Evolutionary conservation across 768 basidiomycete genomes (phyloP).

Genomic region (Boletus barrowsii): DNA sequence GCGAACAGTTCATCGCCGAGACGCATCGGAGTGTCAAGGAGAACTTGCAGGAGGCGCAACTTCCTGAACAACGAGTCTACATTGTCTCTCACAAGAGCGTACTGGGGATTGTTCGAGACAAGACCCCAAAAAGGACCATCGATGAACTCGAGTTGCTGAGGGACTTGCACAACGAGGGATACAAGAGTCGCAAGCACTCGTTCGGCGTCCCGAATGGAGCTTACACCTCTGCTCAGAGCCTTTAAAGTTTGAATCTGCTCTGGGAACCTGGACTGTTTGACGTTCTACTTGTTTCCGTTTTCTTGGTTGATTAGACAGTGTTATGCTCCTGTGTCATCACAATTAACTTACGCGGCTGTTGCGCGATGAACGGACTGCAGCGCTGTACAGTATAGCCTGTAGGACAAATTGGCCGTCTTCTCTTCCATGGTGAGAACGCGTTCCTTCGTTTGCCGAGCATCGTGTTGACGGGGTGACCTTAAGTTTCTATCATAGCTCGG

Average conservation of each 20-base stretch:
- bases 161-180: slow-evolving; percentile 20
- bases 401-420: neutral
- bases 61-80: slow-evolving; percentile 30
- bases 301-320: neutral
- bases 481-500: neutral
- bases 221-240: slow-evolving; percentile 5
- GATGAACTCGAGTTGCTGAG: slow-evolving; percentile 29
- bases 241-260: neutral
- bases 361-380: too few relatives aligned
- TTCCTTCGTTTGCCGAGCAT: neutral
- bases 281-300: neutral
- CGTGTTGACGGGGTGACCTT: neutral
- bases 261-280: neutral
- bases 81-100: slow-evolving; percentile 25
- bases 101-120: slow-evolving; percentile 23
- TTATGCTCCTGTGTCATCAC: neutral
- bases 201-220: slow-evolving; percentile 7
- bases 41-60: slow-evolving; percentile 23
- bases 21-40: slow-evolving; percentile 24
- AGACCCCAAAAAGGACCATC: slow-evolving; percentile 20
- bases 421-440: neutral
- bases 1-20: slow-evolving; percentile 26
- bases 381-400: too few relatives aligned
- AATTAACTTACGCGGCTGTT: neutral
- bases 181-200: slow-evolving; percentile 4